Evolutionary conservation across 2,329 filamentous ascomycete genomes (phyloP), one percentile per base, ranked within the genome.

Genomic region (Nothomitra cinnamomea): DNA sequence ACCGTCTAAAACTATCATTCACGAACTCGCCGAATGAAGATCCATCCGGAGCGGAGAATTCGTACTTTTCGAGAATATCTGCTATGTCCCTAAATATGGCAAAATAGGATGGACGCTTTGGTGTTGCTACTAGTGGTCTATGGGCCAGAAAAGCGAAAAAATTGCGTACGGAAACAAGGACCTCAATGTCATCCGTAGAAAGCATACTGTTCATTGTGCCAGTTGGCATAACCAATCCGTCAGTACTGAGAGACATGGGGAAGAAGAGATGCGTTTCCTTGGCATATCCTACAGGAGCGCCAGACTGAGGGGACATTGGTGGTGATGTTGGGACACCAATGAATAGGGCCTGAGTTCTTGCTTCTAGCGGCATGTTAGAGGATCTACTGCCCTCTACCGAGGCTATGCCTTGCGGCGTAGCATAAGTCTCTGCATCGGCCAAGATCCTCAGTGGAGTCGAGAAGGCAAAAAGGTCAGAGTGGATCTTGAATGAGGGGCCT

Each of bases 1-100:
- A 94, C 60, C 78, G 78, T 56, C 79, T 73, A 59, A 89, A 87
- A 63, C 80, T 83, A 15, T 78, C 70, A 47, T 80, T 72, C 1
- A 78, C 78, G 1, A 73, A 72, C 52, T 77, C 74, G 41, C 80
- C 80, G 63, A 76, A 82, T 0, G 73, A 77, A 15, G 73, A 71
- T 5, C 75, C 76, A 56, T 79, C 76, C n/a, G 64, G 63, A 55
- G 72, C 76, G 0, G 66, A 72, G 59, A 80, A 82, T 36, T 75
- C 72, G 57, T 78, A 81, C 55, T 78, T 72, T 53, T 73, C 70
- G 40, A 84, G 65, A 15, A 80, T 66, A 3, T 62, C 62, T 0
- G 77, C 69, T 15, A 83, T 71, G 25, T 75, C 69, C 22, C 79
- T 60, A 55, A 83, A 72, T 2, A 75, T 74, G 1, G 69, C 61